Evolutionary conservation across 2,329 filamentous ascomycete genomes (phyloP), one percentile per base, ranked within the genome.

Genomic region (Arthrobotrys pseudoclavata): DNA sequence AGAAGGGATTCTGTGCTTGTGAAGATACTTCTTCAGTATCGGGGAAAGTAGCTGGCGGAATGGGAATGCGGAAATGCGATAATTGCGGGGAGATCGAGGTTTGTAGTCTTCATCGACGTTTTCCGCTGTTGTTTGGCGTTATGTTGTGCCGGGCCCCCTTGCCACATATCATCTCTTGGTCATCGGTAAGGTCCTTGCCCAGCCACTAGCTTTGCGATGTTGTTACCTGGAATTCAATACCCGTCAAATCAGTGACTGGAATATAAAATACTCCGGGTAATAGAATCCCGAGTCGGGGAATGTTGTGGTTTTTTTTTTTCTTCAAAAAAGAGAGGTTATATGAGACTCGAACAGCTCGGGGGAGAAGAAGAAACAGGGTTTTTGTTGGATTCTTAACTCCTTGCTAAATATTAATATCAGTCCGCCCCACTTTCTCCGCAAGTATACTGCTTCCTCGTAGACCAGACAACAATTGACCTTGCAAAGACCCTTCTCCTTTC

Each of bases 21-120:
- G 34, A 13, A 45, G 42, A 45, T 45, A 45, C 42, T 10, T 45
- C 42, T 45, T 45, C 42, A 20, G 42, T 45, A 45, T 45, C 42
- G 42, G 37, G 31, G 50, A 66, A 66, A 66, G 69, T 72, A 31
- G 31, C 52, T 70, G 72, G 24, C 42, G 61, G 29, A 70, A 68
- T 70, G 60, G 76, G 52, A 60, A 63, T 42, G 34, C 53, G 34
- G 20, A 60, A 60, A 60, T 60, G 55, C 55, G 55, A 60, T 60
- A 60, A 4, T 4, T 42, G 55, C 34, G 34, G 34, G 31, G 55
- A 60, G 55, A 60, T 60, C 55, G 55, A 60, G 55, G 55, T 60
- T 60, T 60, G 55, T 15, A 60, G 55, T 60, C 34, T 42, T 26
- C 34, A 60, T 60, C 55, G 61, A 66, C 48, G 18, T 12, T 48